Evolutionary conservation across 352 stramenopile genomes (phyloP).

Genomic region (Elongisporangium prolatum): DNA sequence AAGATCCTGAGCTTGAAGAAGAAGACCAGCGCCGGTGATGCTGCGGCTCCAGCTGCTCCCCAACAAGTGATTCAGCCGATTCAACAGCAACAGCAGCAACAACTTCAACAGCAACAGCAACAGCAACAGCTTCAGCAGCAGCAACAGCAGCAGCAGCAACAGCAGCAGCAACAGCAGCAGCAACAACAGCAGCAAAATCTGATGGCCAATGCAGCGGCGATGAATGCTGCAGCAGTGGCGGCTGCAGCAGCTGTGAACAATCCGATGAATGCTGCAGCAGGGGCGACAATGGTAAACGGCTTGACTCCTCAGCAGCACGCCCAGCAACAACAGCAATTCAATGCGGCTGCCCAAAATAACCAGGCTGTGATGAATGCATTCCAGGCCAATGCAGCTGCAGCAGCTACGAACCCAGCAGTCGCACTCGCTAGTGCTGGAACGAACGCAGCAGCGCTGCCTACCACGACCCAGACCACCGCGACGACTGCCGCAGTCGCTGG

Average conservation of each 20-base stretch:
- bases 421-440: constrained; percentile 14
- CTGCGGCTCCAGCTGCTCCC: constrained; percentile 1
- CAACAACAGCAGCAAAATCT: constrained; percentile 29
- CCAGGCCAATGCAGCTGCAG: constrained; percentile 16
- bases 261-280: constrained; percentile 4
- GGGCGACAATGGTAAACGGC: constrained; percentile 16
- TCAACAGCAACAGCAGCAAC: constrained; percentile 8
- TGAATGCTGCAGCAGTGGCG: constrained; percentile 11
- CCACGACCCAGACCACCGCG: constrained; percentile 12
- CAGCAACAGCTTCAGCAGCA: constrained; percentile 17
- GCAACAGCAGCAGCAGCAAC: constrained; percentile 27
- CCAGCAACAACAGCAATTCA: constrained; percentile 26
- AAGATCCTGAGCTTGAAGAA: constrained; percentile 82
- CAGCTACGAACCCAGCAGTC: constrained; percentile 23
- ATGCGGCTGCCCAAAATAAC: constrained; percentile 20
- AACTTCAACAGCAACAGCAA: constrained; percentile 23
- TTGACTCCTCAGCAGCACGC: constrained; percentile 18
- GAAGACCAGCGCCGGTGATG: constrained; percentile 40
- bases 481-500: constrained; percentile 9
- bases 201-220: constrained; percentile 16
- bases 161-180: constrained; percentile 31
- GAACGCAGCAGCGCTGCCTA: constrained; percentile 11
- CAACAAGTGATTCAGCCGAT: constrained; percentile 16
- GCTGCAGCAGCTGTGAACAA: constrained; percentile 11
- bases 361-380: constrained; percentile 21